Evolutionary conservation across 768 basidiomycete species (phyloP).

Genomic region (Boletus subparvulus): DNA sequence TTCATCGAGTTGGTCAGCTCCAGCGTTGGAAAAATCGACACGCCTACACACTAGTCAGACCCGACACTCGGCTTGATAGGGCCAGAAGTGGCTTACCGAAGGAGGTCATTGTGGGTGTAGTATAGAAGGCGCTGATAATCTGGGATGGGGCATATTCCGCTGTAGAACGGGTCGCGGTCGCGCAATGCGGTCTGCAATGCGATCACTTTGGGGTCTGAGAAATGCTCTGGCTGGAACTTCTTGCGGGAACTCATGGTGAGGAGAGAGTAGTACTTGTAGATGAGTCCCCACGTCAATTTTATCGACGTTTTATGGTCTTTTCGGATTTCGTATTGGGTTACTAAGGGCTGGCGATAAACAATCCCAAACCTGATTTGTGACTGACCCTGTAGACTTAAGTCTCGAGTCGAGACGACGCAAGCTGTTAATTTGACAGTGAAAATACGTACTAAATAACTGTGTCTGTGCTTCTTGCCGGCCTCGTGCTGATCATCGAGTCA

Average conservation of each 20-base stretch:
- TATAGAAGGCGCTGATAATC: constrained; percentile 2
- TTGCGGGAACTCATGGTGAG: too few relatives aligned
- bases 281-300: neutral
- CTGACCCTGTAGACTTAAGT: too few relatives aligned
- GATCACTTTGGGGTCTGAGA: neutral
- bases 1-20: neutral
- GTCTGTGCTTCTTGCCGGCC: too few relatives aligned
- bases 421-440: too few relatives aligned
- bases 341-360: too few relatives aligned
- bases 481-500: too few relatives aligned
- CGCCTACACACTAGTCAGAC: neutral
- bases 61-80: neutral
- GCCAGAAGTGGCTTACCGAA: neutral
- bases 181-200: neutral
- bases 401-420: too few relatives aligned
- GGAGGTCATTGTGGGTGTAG: neutral
- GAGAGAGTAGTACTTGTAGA: neutral
- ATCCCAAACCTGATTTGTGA: too few relatives aligned
- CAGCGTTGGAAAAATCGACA: neutral
- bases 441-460: too few relatives aligned
- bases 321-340: neutral
- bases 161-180: constrained; percentile 1
- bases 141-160: neutral
- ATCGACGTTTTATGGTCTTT: neutral
- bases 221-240: neutral